These are phyloP conservation scores for Boletus reticulatus DNA, from an alignment of 768 basidiomycete genomes.

Conservation along the genomic window DNA sequence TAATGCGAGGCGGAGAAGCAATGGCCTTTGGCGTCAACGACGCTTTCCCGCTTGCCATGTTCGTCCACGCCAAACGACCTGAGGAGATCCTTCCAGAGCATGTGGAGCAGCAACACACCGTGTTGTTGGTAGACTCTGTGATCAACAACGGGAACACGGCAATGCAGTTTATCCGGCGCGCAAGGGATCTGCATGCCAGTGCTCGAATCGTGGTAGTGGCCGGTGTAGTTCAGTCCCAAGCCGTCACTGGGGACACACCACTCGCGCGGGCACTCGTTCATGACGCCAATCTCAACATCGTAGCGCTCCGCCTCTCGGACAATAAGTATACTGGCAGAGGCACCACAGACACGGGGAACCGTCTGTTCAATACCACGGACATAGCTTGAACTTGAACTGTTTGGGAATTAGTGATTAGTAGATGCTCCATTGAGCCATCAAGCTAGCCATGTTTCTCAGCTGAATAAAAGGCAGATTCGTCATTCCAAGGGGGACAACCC, in stretches of 20 bases:
- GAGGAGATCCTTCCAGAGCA: conserved; percentile 14
- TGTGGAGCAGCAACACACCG: conserved; percentile 11
- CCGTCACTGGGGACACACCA: conserved; percentile 9
- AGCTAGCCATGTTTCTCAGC: too few species aligned
- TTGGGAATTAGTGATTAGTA: background rate
- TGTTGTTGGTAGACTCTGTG: conserved; percentile 16
- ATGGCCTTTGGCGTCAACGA: conserved; percentile 14
- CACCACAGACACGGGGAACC: conserved; percentile 13
- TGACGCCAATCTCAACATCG: conserved; percentile 10
- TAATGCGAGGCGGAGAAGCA: conserved; percentile 16
- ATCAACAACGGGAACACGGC: conserved; percentile 11
- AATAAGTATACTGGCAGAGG: conserved; percentile 15
- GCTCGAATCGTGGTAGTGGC: conserved; percentile 15
- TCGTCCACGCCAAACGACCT: conserved; percentile 13
- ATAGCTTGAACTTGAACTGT: conserved; percentile 12
- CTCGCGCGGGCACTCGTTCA: conserved; percentile 13
- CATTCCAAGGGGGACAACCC: too few species aligned
- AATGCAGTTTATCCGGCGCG: conserved; percentile 13
- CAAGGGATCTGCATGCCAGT: conserved; percentile 10
- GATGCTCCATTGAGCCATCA: too few species aligned
- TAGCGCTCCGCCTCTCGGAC: conserved; percentile 12
- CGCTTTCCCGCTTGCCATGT: conserved; percentile 15
- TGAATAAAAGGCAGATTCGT: too few species aligned
- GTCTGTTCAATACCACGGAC: conserved; percentile 12
- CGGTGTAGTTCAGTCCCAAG: conserved; percentile 13